Conservation (phyloP, 73 alveolate genomes). For the Tetrahymena malaccensis region DNA sequence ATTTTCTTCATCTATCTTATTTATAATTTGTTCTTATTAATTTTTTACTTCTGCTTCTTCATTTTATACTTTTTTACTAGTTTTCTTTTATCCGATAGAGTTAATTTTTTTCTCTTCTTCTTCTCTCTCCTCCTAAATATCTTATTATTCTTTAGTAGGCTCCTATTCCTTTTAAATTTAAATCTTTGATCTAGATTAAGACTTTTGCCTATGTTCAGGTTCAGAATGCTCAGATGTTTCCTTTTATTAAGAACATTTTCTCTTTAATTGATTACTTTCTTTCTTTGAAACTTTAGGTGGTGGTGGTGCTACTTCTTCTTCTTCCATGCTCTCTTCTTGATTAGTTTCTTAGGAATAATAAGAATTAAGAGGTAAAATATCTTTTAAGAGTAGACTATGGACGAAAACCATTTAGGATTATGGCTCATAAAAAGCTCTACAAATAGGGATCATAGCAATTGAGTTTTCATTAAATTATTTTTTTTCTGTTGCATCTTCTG, state of each 20-base stretch:
- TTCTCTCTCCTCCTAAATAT: not conserved
- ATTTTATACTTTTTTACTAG: not conserved
- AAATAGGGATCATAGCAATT: not conserved
- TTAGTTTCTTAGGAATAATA: not conserved
- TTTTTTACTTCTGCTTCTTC: not conserved
- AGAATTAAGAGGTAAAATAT: not conserved
- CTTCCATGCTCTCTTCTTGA: not conserved
- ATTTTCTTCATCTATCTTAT: not conserved
- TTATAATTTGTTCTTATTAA: no score
- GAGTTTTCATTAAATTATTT: not conserved
- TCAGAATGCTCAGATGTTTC: not conserved
- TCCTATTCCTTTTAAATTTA: not conserved
- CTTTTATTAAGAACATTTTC: not conserved
- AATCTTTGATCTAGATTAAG: not conserved
- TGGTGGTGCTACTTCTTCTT: not conserved
- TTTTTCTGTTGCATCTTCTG: not conserved
- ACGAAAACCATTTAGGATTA: not conserved
- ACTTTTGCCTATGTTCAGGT: not conserved
- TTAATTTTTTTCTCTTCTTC: not conserved
- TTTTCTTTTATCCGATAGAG: not conserved
- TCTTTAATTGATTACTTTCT: not conserved
- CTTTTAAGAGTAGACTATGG: not conserved
- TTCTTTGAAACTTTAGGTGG: not conserved
- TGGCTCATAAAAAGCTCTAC: not conserved
- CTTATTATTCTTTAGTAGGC: no score